These are phyloP conservation scores for Hypoxylon fuscum DNA, from an alignment of 495 filamentous ascomycete genomes.

Conservation along the genomic window DNA sequence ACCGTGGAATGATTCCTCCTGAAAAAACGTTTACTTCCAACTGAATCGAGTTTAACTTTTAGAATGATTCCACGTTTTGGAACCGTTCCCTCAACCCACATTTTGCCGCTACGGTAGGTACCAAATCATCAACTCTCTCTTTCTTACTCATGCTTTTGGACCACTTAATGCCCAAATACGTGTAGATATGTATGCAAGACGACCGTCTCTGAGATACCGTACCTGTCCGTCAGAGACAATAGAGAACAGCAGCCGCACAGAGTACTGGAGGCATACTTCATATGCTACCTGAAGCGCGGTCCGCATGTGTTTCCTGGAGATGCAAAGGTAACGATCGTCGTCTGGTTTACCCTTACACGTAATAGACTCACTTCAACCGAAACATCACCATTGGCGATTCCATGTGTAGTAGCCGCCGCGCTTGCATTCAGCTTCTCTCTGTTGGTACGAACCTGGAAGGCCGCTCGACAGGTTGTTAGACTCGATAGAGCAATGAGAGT, in stretches of 20 bases:
- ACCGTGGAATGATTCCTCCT: no score
- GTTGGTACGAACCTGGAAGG: constrained; percentile 30
- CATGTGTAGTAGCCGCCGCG: constrained; percentile 20
- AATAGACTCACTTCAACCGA: constrained; percentile 7
- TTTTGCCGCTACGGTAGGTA: no score
- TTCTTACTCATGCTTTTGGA: no score
- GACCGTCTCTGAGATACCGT: neutral
- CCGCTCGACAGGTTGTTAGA: constrained; percentile 6
- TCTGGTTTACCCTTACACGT: constrained; percentile 8
- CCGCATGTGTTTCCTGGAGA: neutral
- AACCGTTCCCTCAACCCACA: no score
- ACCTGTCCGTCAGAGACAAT: neutral
- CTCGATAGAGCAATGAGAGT: constrained; percentile 16
- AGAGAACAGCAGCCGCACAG: neutral
- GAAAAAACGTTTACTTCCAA: no score
- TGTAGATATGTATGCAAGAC: no score
- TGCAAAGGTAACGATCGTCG: constrained; percentile 17
- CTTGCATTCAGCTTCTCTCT: constrained; percentile 25
- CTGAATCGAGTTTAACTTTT: no score
- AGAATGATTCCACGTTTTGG: no score
- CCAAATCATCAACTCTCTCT: no score
- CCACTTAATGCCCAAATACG: neutral
- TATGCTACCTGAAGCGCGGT: neutral
- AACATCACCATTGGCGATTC: constrained; percentile 11
- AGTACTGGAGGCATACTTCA: constrained; percentile 2